Evolutionary conservation across 108 stramenopile species (phyloP).

Genomic region (Nannochloropsis salina): DNA sequence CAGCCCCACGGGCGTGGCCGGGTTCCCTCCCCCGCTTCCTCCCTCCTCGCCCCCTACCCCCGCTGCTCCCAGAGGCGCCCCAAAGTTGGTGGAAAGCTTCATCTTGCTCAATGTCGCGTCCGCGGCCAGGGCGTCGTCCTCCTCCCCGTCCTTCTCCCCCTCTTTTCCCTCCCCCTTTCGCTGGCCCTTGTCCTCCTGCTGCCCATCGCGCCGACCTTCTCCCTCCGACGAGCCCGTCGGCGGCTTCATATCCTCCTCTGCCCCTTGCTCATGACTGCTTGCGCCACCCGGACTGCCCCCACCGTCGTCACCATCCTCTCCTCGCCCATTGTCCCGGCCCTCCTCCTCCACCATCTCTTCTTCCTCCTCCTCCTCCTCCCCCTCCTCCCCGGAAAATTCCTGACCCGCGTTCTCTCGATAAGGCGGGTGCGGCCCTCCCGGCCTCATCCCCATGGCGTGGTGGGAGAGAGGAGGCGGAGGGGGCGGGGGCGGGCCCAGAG

Average conservation of each 20-base stretch:
- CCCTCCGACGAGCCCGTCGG: not conserved
- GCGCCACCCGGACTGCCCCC: too few species aligned
- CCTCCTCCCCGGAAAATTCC: not conserved
- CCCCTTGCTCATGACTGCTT: not conserved
- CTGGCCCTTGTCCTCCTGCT: not conserved
- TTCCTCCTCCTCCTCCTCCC: not conserved
- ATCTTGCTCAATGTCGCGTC: slow-evolving; percentile 7
- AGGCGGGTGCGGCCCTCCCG: not conserved
- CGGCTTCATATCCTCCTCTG: not conserved
- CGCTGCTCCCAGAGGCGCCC: not conserved
- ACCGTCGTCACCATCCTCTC: too few species aligned
- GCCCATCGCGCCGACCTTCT: not conserved
- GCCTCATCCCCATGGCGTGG: not conserved
- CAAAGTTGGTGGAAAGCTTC: not conserved
- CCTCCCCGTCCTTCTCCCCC: not conserved
- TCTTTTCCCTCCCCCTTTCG: not conserved
- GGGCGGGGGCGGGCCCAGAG: not conserved
- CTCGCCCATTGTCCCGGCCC: not conserved
- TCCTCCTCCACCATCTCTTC: slow-evolving; percentile 11
- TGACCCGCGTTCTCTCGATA: not conserved
- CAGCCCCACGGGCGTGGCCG: not conserved
- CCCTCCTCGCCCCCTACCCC: not conserved
- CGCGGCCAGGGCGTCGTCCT: not conserved
- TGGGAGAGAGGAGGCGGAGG: not conserved
- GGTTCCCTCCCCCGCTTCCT: not conserved